Percentiles rank a stretch among this genome's conserved stretches.
phyloP scores from a whole-genome alignment of 331 rosid species.

The Stylosanthes scabra region DNA sequence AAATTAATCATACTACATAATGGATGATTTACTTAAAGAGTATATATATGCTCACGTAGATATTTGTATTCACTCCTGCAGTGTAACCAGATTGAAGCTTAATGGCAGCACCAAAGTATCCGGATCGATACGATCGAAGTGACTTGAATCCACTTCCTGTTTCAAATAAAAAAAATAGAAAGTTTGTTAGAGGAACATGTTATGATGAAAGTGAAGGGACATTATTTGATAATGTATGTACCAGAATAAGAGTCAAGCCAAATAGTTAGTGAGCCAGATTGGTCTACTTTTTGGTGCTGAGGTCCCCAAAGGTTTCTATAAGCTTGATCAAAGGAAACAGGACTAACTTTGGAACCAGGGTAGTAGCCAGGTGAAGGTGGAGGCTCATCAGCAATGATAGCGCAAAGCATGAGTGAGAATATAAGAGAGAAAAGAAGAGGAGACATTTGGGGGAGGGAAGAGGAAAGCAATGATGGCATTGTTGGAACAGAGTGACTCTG shows the following conservation, averaged over 20 bases:
- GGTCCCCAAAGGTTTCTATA: conserved; percentile 84
- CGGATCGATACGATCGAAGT: conserved; percentile 59
- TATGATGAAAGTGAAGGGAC: neutral
- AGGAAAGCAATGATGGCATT: conserved; percentile 43
- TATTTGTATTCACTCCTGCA: conserved; percentile 84
- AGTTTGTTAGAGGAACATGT: too few relatives aligned
- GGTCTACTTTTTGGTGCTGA: conserved; percentile 73
- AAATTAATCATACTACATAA: neutral
- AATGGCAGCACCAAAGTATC: conserved; percentile 79
- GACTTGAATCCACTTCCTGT: conserved; percentile 97
- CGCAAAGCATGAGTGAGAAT: conserved; percentile 45
- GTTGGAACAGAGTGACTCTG: conserved; percentile 48
- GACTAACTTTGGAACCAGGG: conserved; percentile 61
- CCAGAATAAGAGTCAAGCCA: conserved; percentile 87
- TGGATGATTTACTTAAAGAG: neutral
- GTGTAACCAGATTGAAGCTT: conserved; percentile 91
- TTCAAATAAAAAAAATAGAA: neutral
- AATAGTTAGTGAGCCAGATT: conserved; percentile 54
- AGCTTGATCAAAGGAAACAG: conserved; percentile 60
- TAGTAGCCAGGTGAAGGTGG: conserved; percentile 88
- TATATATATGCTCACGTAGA: conserved; percentile 68
- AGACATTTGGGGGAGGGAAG: conserved; percentile 29
- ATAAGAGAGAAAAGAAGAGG: conserved; percentile 44
- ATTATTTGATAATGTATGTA: conserved; percentile 14
- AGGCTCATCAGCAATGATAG: conserved; percentile 46